Evolutionary conservation across 768 basidiomycete species (phyloP).

Genomic region (Lentinula sp.): DNA sequence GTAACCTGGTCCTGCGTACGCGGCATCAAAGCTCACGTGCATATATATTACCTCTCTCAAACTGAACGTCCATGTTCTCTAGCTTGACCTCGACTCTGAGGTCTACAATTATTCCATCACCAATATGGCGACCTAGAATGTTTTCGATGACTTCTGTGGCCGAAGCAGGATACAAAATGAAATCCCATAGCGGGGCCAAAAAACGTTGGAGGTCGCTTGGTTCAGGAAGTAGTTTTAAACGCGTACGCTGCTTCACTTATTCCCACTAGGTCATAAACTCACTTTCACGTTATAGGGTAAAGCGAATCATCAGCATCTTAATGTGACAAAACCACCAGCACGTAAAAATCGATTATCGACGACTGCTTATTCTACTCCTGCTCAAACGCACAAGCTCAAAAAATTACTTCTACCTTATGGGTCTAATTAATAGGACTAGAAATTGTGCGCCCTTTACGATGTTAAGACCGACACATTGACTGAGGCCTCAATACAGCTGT

Average conservation of each 20-base stretch:
- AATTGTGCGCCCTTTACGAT: background rate
- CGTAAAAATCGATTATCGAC: conserved; percentile 61
- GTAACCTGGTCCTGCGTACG: background rate
- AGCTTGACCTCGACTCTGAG: conserved; percentile 1
- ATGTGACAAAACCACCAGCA: conserved; percentile 57
- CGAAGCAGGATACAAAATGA: conserved; percentile 69
- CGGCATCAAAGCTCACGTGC: background rate
- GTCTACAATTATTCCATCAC: conserved; percentile 8
- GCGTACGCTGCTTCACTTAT: conserved; percentile 37
- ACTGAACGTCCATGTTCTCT: conserved; percentile 16
- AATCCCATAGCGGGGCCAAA: conserved; percentile 76
- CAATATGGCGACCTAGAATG: conserved; percentile 22
- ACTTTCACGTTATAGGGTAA: conserved; percentile 41
- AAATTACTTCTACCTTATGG: conserved; percentile 67
- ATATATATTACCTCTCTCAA: background rate
- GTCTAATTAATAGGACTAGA: conserved; percentile 15
- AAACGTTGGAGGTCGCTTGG: conserved; percentile 72
- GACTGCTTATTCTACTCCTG: conserved; percentile 58
- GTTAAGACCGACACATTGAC: background rate
- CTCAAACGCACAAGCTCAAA: conserved; percentile 64
- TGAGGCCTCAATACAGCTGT: background rate
- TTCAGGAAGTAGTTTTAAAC: conserved; percentile 65
- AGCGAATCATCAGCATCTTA: conserved; percentile 70
- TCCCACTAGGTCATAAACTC: background rate
- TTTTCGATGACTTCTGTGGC: conserved; percentile 56